Evolutionary conservation across 805 yeast species (phyloP).

Genomic region (Sungouiozyma ichnusensis): DNA sequence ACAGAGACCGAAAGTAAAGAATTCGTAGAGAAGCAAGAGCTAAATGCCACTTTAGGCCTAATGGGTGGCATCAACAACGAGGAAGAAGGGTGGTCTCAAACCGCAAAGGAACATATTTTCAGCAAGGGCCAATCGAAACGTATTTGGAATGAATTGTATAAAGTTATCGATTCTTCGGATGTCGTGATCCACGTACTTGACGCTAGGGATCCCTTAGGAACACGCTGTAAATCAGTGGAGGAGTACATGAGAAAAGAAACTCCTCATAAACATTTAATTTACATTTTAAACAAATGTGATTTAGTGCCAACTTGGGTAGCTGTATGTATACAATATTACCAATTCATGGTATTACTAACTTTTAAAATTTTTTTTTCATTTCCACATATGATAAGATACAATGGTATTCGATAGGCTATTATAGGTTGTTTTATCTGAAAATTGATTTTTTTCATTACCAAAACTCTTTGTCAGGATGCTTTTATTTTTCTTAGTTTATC

Average conservation of each 20-base stretch:
- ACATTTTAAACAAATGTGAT: slow-evolving; percentile 94
- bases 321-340: slow-evolving; percentile 48
- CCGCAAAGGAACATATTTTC: slow-evolving; percentile 92
- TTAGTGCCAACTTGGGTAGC: slow-evolving; percentile 99
- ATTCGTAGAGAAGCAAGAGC: slow-evolving; percentile 66
- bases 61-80: slow-evolving; percentile 55
- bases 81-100: slow-evolving; percentile 76
- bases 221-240: slow-evolving; percentile 88
- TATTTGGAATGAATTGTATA: slow-evolving; percentile 95
- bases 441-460: slow-evolving; percentile 41
- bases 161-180: slow-evolving; percentile 95
- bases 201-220: slow-evolving; percentile 96
- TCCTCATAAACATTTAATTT: slow-evolving; percentile 91
- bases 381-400: slow-evolving; percentile 1
- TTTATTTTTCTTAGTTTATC: slow-evolving; percentile 21
- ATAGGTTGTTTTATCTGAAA: too few species aligned
- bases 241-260: slow-evolving; percentile 88
- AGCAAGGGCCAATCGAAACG: slow-evolving; percentile 96
- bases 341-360: background rate
- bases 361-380: slow-evolving; percentile 6
- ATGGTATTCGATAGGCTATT: too few species aligned
- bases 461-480: slow-evolving; percentile 78
- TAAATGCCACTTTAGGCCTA: slow-evolving; percentile 64
- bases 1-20: slow-evolving; percentile 47
- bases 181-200: slow-evolving; percentile 93